Base-by-base conservation (phyloP, 1,284 basidiomycete species). In the Erythrobasidium hasegawianum region DNA sequence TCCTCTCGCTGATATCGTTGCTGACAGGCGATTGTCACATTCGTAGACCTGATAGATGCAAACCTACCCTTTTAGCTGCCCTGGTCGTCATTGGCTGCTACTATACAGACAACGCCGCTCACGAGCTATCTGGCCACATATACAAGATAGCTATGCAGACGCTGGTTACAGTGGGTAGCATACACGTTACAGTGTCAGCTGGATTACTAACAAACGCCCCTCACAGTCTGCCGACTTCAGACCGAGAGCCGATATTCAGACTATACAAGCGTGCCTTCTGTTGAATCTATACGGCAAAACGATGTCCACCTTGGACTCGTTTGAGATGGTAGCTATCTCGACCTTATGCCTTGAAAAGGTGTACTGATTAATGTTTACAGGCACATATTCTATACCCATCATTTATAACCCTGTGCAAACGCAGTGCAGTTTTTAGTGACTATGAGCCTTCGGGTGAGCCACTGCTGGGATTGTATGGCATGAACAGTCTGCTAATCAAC, bases 341-440 rank as follows among this genome's bases (percentile, higher is more conserved):
- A 2, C 27, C 2, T 24, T 24, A 40, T 26, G 50, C 26, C 24
- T 22, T 1, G 20, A 16, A 13, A 38, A 5, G 47, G 11, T 9
- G 20, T 50, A n/a, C 50, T 29, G 59, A 52, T 7, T 5, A 29
- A 29, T 29, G 9, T 8, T 7, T 20, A 1, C 43, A 65, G 73
- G 61, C 67, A 11, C 70, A 72, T 57, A 71, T 73, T 41, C 70
- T 74, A 54, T 72, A 70, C 59, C 68, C 69, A 1, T 68, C 70
- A 0, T 69, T 68, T 39, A 64, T 73, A 4, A 71, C 70, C 22
- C 24, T 62, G 20, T 58, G 45, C 22, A 45, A 56, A 33, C 14
- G 55, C 16, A 59, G 47, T 55, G 60, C 50, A 0, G n/a, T 58
- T 18, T 68, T 54, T 16, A 64, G 45, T 45, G 39, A 20, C 5